A percentile compares a stretch with the other conserved stretches of the same genome.
These are phyloP conservation scores for Pseudoperonospora humuli DNA, from an alignment of 352 stramenopile species.

Conservation along the genomic window DNA sequence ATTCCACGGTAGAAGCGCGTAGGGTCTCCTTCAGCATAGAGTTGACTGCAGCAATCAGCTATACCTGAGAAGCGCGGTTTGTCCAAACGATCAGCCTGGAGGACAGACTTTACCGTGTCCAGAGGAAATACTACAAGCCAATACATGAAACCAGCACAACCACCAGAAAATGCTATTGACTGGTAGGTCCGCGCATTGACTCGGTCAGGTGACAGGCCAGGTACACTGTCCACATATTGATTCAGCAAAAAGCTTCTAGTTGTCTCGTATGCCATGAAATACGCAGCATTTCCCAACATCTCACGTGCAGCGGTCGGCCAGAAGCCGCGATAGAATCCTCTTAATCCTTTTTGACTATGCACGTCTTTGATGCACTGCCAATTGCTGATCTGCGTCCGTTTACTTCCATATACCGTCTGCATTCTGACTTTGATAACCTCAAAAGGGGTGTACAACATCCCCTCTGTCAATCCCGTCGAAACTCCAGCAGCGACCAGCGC, in stretches of 20 bases:
- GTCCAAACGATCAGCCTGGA: constrained; percentile 68
- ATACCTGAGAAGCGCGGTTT: constrained; percentile 63
- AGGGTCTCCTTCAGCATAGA: constrained; percentile 49
- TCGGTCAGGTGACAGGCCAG: constrained; percentile 41
- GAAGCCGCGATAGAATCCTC: constrained; percentile 72
- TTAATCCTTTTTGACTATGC: constrained; percentile 45
- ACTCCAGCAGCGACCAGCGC: constrained; percentile 45
- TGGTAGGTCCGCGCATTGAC: constrained; percentile 64
- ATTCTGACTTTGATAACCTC: constrained; percentile 73
- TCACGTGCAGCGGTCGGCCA: constrained; percentile 56
- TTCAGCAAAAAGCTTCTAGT: constrained; percentile 58
- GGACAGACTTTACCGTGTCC: constrained; percentile 79
- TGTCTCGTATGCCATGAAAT: constrained; percentile 79
- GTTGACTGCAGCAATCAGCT: constrained; percentile 53
- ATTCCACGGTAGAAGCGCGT: constrained; percentile 76
- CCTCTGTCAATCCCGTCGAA: constrained; percentile 56
- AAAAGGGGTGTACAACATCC: constrained; percentile 62
- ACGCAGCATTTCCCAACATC: constrained; percentile 80
- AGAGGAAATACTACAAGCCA: constrained; percentile 77
- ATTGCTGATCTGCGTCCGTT: constrained; percentile 57
- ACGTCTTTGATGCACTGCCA: constrained; percentile 63
- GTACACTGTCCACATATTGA: constrained; percentile 34
- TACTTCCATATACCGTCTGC: constrained; percentile 56
- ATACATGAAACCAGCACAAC: constrained; percentile 78
- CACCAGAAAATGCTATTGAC: constrained; percentile 58